Evolutionary conservation across 2,329 filamentous ascomycete genomes (phyloP), one percentile per base, ranked within the genome.

Genomic region (Lachnellula willkommii): DNA sequence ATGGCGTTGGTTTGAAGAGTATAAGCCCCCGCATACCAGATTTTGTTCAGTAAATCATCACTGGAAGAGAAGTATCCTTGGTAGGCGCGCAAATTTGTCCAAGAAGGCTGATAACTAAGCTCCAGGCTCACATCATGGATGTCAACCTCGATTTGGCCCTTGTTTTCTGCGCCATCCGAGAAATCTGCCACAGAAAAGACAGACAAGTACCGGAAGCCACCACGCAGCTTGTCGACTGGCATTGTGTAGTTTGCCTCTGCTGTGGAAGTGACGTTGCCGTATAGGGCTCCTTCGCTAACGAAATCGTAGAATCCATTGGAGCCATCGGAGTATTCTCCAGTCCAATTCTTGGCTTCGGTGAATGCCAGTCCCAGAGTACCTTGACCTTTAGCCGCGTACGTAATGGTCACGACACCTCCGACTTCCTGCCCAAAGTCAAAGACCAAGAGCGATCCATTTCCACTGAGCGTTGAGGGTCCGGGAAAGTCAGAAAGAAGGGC

Each of bases 341-440:
- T 75, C 69, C 72, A 64, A 54, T 76, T 72, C 57, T 72, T 75
- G 0, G 73, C 70, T 58, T 79, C 77, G 1, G 73, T 71, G 60
- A 78, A 79, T 6, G 77, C 75, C 7, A 79, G 62, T 0, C 76
- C 76, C 4, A 79, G 56, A 0, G 68, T 63, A 2, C 72, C 74
- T 11, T 66, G 66, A 2, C 72, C 72, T 26, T 69, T 71, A 11
- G 74, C 70, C 3, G 69, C 71, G 62, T 81, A 84, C 9, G 73
- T 67, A n/a, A 84, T 61, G 3, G 74, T 76, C 5, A 79, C 69
- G 54, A 83, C 76, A 5, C 81, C 81, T 39, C 80, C 81, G 5
- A 84, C 79, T 64, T 83, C 79, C 24, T 75, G 71, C 4, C 80
- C 80, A 64, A 84, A 84, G 66, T 84, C 81, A 55, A 82, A 80